Evolutionary conservation across 2,329 filamentous ascomycete species (phyloP).

Genomic region (Calonectria fujianensis): DNA sequence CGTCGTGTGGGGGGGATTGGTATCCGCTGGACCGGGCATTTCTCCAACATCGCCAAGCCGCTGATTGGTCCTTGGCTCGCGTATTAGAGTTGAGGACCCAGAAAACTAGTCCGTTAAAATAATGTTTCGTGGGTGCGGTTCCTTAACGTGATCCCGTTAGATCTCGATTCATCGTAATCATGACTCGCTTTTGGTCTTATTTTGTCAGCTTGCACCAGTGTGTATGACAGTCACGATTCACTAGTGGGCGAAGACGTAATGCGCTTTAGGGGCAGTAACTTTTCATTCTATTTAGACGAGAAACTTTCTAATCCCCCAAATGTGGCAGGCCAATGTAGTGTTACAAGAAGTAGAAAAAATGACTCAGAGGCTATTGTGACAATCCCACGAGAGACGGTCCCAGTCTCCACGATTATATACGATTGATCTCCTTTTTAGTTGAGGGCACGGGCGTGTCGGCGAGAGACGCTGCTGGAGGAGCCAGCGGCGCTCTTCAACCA

Average conservation of each 20-base stretch:
- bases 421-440: constrained; percentile 38
- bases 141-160: background rate
- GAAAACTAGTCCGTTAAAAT: background rate
- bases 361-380: background rate
- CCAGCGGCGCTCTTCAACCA: constrained; percentile 44
- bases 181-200: background rate
- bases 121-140: background rate
- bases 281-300: constrained; percentile 11
- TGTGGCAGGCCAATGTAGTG: constrained; percentile 18
- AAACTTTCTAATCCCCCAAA: constrained; percentile 20
- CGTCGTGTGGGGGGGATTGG: background rate
- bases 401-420: background rate
- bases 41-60: background rate
- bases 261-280: constrained; percentile 4
- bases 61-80: background rate
- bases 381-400: background rate
- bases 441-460: constrained; percentile 50
- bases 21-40: background rate
- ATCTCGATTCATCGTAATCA: background rate
- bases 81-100: background rate
- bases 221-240: background rate
- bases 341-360: constrained; percentile 38
- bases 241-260: background rate
- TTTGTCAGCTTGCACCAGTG: background rate
- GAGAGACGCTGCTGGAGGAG: constrained; percentile 38